Evolutionary conservation across 495 filamentous ascomycete species (phyloP).

Genomic region (Articulospora tetracladia): DNA sequence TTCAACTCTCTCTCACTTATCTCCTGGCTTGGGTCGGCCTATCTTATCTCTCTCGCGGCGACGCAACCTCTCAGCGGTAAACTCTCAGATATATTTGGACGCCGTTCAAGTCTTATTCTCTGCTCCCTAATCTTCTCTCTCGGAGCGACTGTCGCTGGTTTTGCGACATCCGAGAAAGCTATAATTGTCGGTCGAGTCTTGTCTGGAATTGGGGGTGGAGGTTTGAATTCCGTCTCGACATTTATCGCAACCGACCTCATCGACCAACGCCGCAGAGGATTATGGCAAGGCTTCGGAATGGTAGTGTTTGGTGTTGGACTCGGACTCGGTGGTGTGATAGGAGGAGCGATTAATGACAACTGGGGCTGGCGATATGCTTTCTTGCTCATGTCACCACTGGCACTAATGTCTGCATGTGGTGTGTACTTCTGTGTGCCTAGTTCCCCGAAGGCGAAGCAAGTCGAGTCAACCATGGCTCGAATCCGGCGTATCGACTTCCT

Average conservation of each 20-base stretch:
- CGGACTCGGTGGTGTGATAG: conserved; percentile 68
- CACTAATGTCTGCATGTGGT: conserved; percentile 57
- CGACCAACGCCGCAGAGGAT: conserved; percentile 71
- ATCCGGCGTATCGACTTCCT: conserved; percentile 76
- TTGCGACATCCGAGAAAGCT: not conserved
- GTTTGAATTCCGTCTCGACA: conserved; percentile 71
- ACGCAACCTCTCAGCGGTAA: conserved; percentile 2
- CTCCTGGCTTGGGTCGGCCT: conserved; percentile 7
- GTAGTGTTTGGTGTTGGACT: conserved; percentile 65
- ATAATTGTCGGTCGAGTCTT: conserved; percentile 61
- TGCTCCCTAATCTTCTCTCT: not conserved
- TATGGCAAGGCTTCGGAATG: conserved; percentile 82
- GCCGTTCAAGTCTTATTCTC: not conserved
- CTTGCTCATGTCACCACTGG: conserved; percentile 70
- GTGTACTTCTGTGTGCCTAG: conserved; percentile 58
- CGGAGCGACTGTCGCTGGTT: conserved; percentile 5
- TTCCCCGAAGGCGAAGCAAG: conserved; percentile 63
- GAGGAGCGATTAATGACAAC: conserved; percentile 73
- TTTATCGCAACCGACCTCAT: conserved; percentile 79
- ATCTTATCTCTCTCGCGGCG: not conserved
- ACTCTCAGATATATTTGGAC: conserved; percentile 10
- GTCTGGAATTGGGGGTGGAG: conserved; percentile 80
- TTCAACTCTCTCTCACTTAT: not conserved
- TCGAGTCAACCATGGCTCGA: conserved; percentile 39
- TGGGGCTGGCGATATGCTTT: conserved; percentile 76